phyloP scores from a whole-genome alignment of 441 rosid species.

The Oxalis stricta region DNA sequence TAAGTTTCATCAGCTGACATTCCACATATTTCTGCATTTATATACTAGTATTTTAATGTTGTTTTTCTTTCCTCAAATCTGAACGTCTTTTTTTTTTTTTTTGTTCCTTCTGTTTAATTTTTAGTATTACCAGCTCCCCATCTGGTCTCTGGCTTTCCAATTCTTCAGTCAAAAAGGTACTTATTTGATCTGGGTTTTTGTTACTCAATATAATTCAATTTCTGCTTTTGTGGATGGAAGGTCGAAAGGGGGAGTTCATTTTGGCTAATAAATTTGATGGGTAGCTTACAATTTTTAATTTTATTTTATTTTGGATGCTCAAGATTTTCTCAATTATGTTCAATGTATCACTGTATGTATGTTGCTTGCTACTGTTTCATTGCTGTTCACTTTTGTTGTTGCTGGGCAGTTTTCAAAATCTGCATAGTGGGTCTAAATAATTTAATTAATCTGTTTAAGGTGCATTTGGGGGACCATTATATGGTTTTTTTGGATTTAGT shows the following conservation, averaged over 20 bases:
- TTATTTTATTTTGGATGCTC: slow-evolving; percentile 1
- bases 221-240: neutral
- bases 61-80: slow-evolving; percentile 12
- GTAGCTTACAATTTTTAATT: neutral
- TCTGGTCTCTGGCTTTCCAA: slow-evolving; percentile 12
- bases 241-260: neutral
- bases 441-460: slow-evolving; percentile 9
- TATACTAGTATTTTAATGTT: slow-evolving; percentile 7
- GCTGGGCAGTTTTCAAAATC: slow-evolving; percentile 4
- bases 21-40: slow-evolving; percentile 22
- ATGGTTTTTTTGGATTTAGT: neutral
- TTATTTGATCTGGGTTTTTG: slow-evolving; percentile 24
- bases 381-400: slow-evolving; percentile 1
- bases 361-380: slow-evolving; percentile 22
- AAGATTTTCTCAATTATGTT: slow-evolving; percentile 2
- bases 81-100: slow-evolving; percentile 1
- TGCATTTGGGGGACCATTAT: slow-evolving; percentile 1
- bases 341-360: neutral
- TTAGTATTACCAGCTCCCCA: slow-evolving; percentile 8
- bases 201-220: neutral
- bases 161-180: slow-evolving; percentile 26
- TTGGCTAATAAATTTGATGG: slow-evolving; percentile 4
- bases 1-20: slow-evolving; percentile 26
- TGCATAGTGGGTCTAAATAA: slow-evolving; percentile 9
- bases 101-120: slow-evolving; percentile 12